A percentile compares a stretch with the other conserved stretches of the same genome.
phyloP scores from a whole-genome alignment of 768 basidiomycete species.

The Obba rivulosa region DNA sequence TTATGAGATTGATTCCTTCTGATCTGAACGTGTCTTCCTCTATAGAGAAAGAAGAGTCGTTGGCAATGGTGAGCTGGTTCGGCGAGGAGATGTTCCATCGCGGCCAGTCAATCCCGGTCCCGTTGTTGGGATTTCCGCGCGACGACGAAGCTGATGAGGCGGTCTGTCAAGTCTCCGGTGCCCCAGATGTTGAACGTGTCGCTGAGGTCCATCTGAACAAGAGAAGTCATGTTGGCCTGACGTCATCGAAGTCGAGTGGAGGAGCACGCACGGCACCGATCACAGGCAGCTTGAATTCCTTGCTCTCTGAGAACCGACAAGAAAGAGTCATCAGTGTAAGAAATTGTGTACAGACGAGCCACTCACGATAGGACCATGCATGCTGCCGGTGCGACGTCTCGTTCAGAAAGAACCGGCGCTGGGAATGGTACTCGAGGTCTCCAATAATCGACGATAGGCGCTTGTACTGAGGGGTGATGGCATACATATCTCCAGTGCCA shows the following conservation, averaged over 20 bases:
- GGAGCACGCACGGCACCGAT: conserved; percentile 1
- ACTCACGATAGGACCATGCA: too few species aligned
- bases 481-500: conserved; percentile 28
- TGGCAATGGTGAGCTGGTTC: conserved; percentile 12
- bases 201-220: conserved; percentile 37
- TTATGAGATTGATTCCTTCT: too few species aligned
- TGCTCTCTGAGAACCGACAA: conserved; percentile 4
- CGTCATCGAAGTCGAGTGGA: not conserved
- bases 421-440: too few species aligned
- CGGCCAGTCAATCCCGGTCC: conserved; percentile 17
- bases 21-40: too few species aligned
- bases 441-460: too few species aligned
- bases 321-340: not conserved
- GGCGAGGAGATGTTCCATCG: conserved; percentile 12
- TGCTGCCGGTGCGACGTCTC: conserved; percentile 22
- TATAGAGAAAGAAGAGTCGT: conserved; percentile 2
- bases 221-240: too few species aligned
- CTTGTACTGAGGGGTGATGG: too few species aligned
- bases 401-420: too few species aligned
- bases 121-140: conserved; percentile 21
- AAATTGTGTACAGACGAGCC: not conserved
- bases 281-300: conserved; percentile 3
- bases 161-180: conserved; percentile 19
- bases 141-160: conserved; percentile 21
- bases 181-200: conserved; percentile 20